phyloP scores from a whole-genome alignment of 257 asterid genomes.

The Mitragyna speciosa region DNA sequence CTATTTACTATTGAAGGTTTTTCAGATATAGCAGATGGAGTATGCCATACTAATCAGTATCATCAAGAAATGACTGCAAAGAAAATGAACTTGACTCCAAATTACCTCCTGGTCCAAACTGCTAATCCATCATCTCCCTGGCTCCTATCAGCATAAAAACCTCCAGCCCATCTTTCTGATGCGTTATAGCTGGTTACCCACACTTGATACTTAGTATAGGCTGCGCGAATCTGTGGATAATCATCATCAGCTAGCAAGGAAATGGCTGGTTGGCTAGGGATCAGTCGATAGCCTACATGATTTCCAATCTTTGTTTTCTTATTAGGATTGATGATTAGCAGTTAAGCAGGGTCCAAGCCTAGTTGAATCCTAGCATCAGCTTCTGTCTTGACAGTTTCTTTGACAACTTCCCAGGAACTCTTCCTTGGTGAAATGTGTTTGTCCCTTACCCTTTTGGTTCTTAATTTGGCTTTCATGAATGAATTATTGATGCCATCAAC shows the following conservation, averaged over 20 bases:
- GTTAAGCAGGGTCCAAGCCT: constrained; percentile 39
- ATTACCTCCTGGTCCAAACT: constrained; percentile 58
- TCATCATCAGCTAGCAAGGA: constrained; percentile 49
- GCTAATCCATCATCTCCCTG: constrained; percentile 69
- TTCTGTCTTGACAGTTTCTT: constrained; percentile 46
- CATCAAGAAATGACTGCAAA: neutral
- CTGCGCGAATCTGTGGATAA: constrained; percentile 61
- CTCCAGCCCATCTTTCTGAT: constrained; percentile 74
- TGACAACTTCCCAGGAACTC: constrained; percentile 55
- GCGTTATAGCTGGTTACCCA: constrained; percentile 54
- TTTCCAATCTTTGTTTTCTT: constrained; percentile 58
- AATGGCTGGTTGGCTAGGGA: constrained; percentile 42
- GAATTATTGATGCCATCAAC: constrained; percentile 56
- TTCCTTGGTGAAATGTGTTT: constrained; percentile 28
- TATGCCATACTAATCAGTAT: neutral
- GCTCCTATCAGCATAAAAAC: constrained; percentile 63
- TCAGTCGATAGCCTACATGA: constrained; percentile 46
- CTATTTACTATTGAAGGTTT: neutral
- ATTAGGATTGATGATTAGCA: constrained; percentile 48
- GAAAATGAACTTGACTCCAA: neutral
- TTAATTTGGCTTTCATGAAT: constrained; percentile 42
- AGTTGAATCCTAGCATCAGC: constrained; percentile 37
- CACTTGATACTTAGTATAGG: constrained; percentile 56
- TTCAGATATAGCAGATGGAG: neutral
- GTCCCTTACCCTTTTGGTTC: constrained; percentile 21